Percentiles rank a stretch among this genome's conserved stretches.
phyloP scores from a whole-genome alignment of 169 alveolate species.

The Perkinsus chesapeaki region DNA sequence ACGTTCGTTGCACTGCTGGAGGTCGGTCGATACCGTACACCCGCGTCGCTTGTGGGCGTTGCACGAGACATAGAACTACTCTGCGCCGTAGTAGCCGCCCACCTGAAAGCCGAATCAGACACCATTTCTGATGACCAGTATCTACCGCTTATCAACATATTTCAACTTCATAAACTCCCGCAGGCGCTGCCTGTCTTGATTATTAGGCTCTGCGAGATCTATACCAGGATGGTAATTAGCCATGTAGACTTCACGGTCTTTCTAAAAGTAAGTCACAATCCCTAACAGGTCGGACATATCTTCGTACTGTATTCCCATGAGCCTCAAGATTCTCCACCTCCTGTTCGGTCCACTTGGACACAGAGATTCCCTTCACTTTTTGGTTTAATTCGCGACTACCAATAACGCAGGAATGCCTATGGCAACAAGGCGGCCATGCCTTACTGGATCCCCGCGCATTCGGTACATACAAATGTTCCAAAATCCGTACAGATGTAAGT shows the following conservation, averaged over 20 bases:
- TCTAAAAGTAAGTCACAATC: not conserved
- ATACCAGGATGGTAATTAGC: not conserved
- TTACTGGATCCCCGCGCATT: constrained; percentile 50
- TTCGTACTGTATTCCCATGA: constrained; percentile 39
- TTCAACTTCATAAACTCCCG: not conserved
- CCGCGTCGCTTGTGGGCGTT: no score
- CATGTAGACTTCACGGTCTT: not conserved
- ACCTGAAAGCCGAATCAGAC: not conserved
- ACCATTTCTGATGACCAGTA: not conserved
- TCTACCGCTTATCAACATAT: not conserved
- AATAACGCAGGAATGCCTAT: not conserved
- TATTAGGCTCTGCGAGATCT: not conserved
- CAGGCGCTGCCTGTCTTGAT: not conserved
- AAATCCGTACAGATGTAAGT: constrained; percentile 46
- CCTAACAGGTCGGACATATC: not conserved
- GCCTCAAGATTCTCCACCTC: constrained; percentile 44
- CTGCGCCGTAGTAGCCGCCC: not conserved
- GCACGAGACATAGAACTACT: no score
- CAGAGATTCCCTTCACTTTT: constrained; percentile 50
- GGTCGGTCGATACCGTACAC: not conserved
- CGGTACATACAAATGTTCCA: constrained; percentile 52
- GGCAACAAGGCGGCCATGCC: not conserved
- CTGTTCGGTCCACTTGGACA: constrained; percentile 45
- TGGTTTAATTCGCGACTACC: constrained; percentile 47
- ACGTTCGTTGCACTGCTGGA: not conserved